Evolutionary conservation across 1,284 basidiomycete genomes (phyloP), one percentile per base, ranked within the genome.

Genomic region (Pyrrhoderma noxium): DNA sequence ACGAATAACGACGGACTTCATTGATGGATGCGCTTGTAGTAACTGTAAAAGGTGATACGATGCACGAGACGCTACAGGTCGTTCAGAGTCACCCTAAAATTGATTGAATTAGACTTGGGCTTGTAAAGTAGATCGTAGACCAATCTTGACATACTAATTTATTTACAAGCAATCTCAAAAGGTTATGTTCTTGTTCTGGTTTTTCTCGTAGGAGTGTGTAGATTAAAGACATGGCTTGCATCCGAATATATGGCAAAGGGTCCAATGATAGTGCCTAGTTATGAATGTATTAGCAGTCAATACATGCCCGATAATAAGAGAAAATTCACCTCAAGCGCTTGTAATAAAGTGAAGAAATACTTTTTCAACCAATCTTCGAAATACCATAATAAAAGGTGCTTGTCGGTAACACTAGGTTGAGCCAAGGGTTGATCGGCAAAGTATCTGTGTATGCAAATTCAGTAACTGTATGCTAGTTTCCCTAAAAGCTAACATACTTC

Each of bases 321-420:
- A 36, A 11, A 2, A 54, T 58, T 47, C 38, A 87, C 88, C 79
- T 99, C 95, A 37, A 99, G 79, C 38, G 90, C 79, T 64, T 96
- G 89, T 7, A 99, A 77, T 42, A 98, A 72, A 14, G 84, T 84
- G 70, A 96, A 98, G 73, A 96, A 98, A 67, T 87, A 97, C 61
- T 93, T 93, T 70, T 99, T 99, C 51, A 98, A 69, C 84, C 91
- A 94, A 62, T 99, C 94, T 65, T 99, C 96, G 65, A 95, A 99
- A 56, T 87, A 86, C 84, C 87, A 99, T 2, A 89, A 57, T 8
- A 93, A 62, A 0, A 97, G 69, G 64, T 91, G 82, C 42, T 80
- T 73, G 56, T 95, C 85, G 0, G 88, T 85, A 13, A 83, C 73
- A 2, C 73, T 68, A 0, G 79, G 76, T 62, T 88, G 82, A 1